Evolutionary conservation across 2,329 filamentous ascomycete genomes (phyloP).

Genomic region (Talaromyces piceae): DNA sequence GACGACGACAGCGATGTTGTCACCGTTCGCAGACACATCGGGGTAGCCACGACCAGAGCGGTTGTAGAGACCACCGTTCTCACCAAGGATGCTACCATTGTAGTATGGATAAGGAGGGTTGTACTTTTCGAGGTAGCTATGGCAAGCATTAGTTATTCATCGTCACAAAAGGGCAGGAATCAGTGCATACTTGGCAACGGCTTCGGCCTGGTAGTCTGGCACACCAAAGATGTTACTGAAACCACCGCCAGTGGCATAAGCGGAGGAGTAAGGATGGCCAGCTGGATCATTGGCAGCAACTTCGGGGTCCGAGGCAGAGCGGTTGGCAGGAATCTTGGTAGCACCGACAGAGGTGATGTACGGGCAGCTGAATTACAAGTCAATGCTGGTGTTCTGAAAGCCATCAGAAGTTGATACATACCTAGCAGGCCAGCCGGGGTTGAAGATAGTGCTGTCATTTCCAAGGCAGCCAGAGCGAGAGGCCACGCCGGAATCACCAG

Average conservation of each 20-base stretch:
- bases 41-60: constrained; percentile 52
- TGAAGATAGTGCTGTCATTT: constrained; percentile 9
- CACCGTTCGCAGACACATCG: constrained; percentile 49
- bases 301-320: constrained; percentile 5
- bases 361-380: constrained; percentile 34
- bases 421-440: constrained; percentile 10
- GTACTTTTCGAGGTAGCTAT: constrained; percentile 9
- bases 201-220: constrained; percentile 35
- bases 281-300: constrained; percentile 11
- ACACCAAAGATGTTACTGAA: constrained; percentile 42
- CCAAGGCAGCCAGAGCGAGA: constrained; percentile 7
- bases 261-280: constrained; percentile 3
- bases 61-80: constrained; percentile 34
- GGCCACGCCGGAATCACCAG: constrained; percentile 22
- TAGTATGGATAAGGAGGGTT: constrained; percentile 10
- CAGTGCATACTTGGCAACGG: constrained; percentile 30
- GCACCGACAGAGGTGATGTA: constrained; percentile 44
- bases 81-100: constrained; percentile 3
- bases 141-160: background rate
- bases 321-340: constrained; percentile 7
- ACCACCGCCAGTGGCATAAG: constrained; percentile 19
- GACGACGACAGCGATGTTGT: constrained; percentile 1
- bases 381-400: background rate
- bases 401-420: background rate
- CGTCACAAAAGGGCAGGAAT: background rate